Evolutionary conservation across 2,329 filamentous ascomycete genomes (phyloP).

Genomic region (Colletotrichum spinosum): DNA sequence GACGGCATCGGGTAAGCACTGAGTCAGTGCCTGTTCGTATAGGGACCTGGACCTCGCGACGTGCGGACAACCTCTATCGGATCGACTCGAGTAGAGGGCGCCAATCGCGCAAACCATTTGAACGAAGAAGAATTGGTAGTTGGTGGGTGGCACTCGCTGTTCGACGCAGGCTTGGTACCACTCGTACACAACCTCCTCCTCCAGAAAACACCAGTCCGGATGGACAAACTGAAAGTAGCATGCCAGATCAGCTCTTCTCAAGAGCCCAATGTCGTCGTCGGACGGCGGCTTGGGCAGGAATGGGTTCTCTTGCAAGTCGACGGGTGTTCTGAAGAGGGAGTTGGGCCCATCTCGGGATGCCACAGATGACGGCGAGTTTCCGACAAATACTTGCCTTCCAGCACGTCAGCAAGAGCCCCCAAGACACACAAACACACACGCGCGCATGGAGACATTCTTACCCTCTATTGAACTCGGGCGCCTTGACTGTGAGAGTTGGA

Average conservation of each 20-base stretch:
- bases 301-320: not conserved
- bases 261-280: constrained; percentile 1
- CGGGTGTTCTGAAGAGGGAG: not conserved
- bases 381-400: not conserved
- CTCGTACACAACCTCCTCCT: not conserved
- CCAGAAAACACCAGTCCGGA: constrained; percentile 14
- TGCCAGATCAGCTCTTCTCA: constrained; percentile 11
- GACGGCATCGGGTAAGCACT: constrained; percentile 6
- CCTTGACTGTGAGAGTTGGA: not conserved
- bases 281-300: constrained; percentile 3
- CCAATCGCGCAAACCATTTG: constrained; percentile 14
- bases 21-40: not conserved
- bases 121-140: constrained; percentile 7
- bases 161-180: constrained; percentile 14
- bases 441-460: not conserved
- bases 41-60: constrained; percentile 1
- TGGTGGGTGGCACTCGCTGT: not conserved
- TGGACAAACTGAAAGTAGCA: constrained; percentile 16
- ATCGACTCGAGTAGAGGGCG: constrained; percentile 5
- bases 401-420: not conserved
- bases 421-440: not conserved
- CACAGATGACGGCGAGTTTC: not conserved
- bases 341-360: not conserved
- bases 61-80: constrained; percentile 6
- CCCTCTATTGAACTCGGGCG: not conserved